These are phyloP conservation scores for Boletus reticulatus DNA, from an alignment of 768 basidiomycete genomes.

Conservation along the genomic window DNA sequence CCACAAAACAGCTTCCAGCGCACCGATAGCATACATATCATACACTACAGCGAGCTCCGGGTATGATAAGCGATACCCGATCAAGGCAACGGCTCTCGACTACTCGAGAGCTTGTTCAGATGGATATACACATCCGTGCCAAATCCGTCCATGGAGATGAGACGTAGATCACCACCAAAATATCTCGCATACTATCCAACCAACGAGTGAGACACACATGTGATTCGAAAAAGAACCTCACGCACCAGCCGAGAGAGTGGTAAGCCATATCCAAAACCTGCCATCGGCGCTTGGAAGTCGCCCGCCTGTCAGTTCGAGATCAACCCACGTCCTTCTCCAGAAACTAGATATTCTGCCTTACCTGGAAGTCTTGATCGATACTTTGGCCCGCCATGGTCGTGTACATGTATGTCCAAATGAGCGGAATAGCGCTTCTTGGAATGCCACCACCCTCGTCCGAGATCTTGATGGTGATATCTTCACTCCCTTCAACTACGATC, in stretches of 20 bases:
- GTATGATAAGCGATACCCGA: not conserved
- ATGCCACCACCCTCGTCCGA: constrained; percentile 95
- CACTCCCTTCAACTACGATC: constrained; percentile 94
- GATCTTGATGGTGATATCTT: constrained; percentile 99
- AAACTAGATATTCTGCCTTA: not conserved
- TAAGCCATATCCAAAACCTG: constrained; percentile 92
- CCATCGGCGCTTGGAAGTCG: constrained; percentile 98
- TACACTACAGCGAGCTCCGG: not conserved
- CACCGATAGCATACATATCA: not conserved
- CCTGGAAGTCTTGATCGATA: constrained; percentile 70
- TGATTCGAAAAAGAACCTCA: constrained; percentile 8
- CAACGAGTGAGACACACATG: not conserved
- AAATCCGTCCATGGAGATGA: constrained; percentile 98
- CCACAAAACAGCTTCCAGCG: too few relatives aligned
- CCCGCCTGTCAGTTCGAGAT: constrained; percentile 44
- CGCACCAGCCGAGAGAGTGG: constrained; percentile 85
- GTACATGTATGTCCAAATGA: constrained; percentile 99
- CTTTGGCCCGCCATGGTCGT: constrained; percentile 76
- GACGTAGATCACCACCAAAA: constrained; percentile 87
- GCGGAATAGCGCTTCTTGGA: constrained; percentile 76
- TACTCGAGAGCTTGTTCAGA: constrained; percentile 73
- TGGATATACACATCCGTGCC: constrained; percentile 95
- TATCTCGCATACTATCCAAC: constrained; percentile 79
- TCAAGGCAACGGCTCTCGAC: constrained; percentile 27
- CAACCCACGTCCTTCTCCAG: not conserved